Base-by-base conservation (phyloP, 495 filamentous ascomycete species). In the Penicillium fimorum region DNA sequence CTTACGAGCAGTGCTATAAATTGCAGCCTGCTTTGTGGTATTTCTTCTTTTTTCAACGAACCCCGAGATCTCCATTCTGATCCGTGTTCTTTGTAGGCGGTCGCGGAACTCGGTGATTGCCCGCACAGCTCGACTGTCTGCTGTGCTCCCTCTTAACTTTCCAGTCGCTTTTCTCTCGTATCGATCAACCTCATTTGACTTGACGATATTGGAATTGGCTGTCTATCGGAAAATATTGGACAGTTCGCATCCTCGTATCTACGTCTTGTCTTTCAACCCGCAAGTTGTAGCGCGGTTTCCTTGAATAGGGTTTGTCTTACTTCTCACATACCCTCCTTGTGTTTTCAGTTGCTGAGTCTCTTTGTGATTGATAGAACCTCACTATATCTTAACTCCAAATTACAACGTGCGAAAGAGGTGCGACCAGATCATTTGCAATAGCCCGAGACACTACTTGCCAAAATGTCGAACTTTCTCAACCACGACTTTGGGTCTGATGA, bases 401-500 rank as follows among this genome's bases (percentile, higher is more conserved):
- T 11, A 17, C 18, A 3, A 10, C 25, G 33, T 43, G 8, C 20
- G 25, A 43, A 22, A 33, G 35, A 27, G 9, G 29, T 22, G 10
- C 46, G 17, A 54, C 45, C 18, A 25, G 12, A 9, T 37, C 37
- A 29, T 22, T 15, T 35, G 32, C 30, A 45, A 49, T 47, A 54
- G 44, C 44, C 32, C 25, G 29, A 24, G 29, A 53, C 15, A 42
- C 43, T 22, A 45, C 42, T 10, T 24, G 18, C 32, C 64, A 74
- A 51, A 51, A 84, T 82, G 78, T 80, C 79, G 22, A 78, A 78
- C 61, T 65, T 84, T n/a, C 47, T 82, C 15, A 75, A 80, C 50
- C 73, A 82, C 32, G 74, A 82, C 44, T 84, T 82, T 61, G 87
- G 86, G 54, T 89, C 86, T 52, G 88, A 85, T n/a, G 83, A 89